A percentile compares a stretch with the other conserved stretches of the same genome.
Evolutionary conservation across 208 protist genomes (phyloP).

Genomic region (Trypanosoma brucei): DNA sequence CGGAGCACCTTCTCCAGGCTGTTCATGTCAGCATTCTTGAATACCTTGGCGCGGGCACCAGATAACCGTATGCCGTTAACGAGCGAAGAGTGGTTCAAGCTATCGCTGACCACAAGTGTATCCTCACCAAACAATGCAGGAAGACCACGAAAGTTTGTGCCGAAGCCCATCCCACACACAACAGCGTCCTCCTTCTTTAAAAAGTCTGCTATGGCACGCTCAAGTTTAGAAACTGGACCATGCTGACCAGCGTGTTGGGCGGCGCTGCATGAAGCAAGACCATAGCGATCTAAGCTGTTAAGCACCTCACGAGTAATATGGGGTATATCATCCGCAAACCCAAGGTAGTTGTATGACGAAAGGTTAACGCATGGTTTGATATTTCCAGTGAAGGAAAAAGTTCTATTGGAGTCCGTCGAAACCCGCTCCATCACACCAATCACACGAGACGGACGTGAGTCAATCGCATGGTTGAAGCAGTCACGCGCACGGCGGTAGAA

Average conservation of each 20-base stretch:
- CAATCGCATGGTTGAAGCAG: conserved; percentile 90
- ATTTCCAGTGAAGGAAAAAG: conserved; percentile 81
- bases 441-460: conserved; percentile 86
- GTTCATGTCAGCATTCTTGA: conserved; percentile 92
- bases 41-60: conserved; percentile 88
- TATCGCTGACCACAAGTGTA: conserved; percentile 92
- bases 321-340: conserved; percentile 93
- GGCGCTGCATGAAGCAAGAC: conserved; percentile 62
- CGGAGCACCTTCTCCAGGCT: conserved; percentile 91
- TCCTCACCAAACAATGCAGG: conserved; percentile 94
- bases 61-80: conserved; percentile 93
- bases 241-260: conserved; percentile 66
- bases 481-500: conserved; percentile 91
- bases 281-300: conserved; percentile 76
- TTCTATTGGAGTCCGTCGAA: conserved; percentile 82
- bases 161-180: conserved; percentile 93
- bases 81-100: conserved; percentile 96
- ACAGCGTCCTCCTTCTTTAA: conserved; percentile 93
- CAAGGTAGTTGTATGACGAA: conserved; percentile 98
- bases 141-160: conserved; percentile 84
- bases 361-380: conserved; percentile 92
- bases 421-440: conserved; percentile 92
- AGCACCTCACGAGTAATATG: conserved; percentile 79
- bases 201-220: conserved; percentile 90
- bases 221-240: conserved; percentile 60